Base-by-base conservation (phyloP, 2,329 filamentous ascomycete species). In the Fusarium foetens region DNA sequence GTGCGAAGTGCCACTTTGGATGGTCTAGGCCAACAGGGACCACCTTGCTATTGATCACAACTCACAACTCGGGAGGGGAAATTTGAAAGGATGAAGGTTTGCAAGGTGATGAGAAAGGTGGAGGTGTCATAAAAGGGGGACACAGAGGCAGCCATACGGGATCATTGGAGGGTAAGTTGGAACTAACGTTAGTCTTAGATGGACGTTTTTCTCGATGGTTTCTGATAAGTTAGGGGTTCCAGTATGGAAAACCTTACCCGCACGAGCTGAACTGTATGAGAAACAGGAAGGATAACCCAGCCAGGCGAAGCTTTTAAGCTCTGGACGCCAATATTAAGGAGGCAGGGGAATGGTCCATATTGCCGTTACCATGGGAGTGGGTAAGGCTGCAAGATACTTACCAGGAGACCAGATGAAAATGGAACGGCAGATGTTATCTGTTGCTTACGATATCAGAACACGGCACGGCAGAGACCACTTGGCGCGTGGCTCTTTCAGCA, bases 1-100 rank as follows among this genome's bases (percentile, higher is more conserved):
- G 39, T 63, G 53, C 41, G 41, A 57, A 46, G 63, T 48, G 41
- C 39, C 48, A 71, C 57, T 31, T 39, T 36, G 41, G 41, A 64
- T 53, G 59, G 70, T 45, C 63, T 51, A 49, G 38, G 48, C 19
- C 51, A 48, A 45, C 63, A 73, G 48, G 71, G 65, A 61, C 41
- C 39, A 46, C 55, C 71, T 51, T 61, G 72, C 45, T 42, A 67
- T 41, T 38, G 33, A 67, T 60, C 60, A 58, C 38, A 58, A 41
- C 52, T 52, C 49, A 33, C n/a, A 45, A 42, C 25, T 63, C 42
- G 31, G 59, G 61, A 59, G 29, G 53, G 42, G 43, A 41, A 54
- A 43, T 29, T 48, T 48, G 27, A 42, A 63, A 58, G 17, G 38
- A 57, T 39, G n/a, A 59, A 57, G 49, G 43, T 54, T 43, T 41